Base-by-base conservation (phyloP, 2,329 filamentous ascomycete genomes). In the Cucurbitaria berberidis region DNA sequence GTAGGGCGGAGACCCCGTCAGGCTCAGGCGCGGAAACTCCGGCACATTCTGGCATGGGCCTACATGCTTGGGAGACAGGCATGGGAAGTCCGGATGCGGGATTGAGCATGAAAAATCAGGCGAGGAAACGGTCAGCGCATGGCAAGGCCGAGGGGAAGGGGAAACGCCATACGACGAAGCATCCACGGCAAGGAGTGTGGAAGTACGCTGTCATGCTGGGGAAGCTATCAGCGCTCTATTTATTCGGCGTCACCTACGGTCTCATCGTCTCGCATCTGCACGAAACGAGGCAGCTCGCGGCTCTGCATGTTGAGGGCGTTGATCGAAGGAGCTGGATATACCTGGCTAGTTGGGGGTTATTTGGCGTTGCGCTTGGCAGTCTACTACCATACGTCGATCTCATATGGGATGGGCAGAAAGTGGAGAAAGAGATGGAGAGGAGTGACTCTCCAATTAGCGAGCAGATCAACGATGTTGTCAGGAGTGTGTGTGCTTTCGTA, bases 311-410 rank as follows among this genome's bases (percentile, higher is more conserved):
- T 41, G 81, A 82, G 49, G 80, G 80, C 30, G 75, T 86, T 27
- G 77, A 85, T 55, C 77, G 80, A 24, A 77, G 78, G 59, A 78
- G 74, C 70, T 88, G 86, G 84, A 76, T 79, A 38, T 96, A 96
- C 72, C 78, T 96, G 48, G 77, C 81, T 0, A 88, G 90, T 58
- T 99, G 95, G 93, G 95, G 92, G 1, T 65, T 88, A 9, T 87
- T 88, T 0, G 93, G 92, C 15, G 85, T 96, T 4, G 80, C 84
- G 0, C 77, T 97, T 21, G 95, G 95, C 5, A 88, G 86, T 51
- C 75, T 96, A 45, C 77, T 98, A 51, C 95, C 95, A 1, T 93
- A 88, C 84, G 84, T 96, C 18, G 95, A 99, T 73, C 79, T 83
- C 10, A 73, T 92, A 9, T 95, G 89, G 85, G 86, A 88, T 55